Evolutionary conservation across 1,139 yeast species (phyloP).

Genomic region (Diutina mesorugosa): DNA sequence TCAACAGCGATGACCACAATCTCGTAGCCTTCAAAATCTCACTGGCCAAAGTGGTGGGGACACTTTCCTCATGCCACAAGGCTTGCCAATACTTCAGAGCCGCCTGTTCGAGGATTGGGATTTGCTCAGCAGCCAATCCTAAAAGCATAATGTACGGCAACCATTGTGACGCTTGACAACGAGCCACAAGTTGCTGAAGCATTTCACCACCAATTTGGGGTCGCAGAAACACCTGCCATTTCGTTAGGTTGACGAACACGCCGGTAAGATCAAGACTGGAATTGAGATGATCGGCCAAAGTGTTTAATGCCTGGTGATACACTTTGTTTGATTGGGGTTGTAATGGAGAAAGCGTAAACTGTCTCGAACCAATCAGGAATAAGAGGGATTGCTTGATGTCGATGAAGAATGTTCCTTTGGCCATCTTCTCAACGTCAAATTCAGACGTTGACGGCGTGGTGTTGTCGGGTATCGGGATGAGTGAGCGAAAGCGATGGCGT

Average conservation of each 20-base stretch:
- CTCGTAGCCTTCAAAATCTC: conserved; percentile 6
- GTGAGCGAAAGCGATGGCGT: neutral
- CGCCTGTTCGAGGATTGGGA: neutral
- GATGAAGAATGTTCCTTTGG: neutral
- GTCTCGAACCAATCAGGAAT: neutral
- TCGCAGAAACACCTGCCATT: neutral
- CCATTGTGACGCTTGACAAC: neutral
- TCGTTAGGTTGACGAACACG: neutral
- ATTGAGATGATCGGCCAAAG: neutral
- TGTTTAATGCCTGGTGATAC: neutral
- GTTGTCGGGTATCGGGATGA: neutral
- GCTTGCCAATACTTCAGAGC: neutral
- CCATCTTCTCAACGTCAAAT: neutral
- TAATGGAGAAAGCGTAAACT: neutral
- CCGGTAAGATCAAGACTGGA: neutral
- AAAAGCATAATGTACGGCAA: neutral
- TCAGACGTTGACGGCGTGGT: neutral
- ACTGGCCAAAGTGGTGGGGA: neutral
- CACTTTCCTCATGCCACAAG: neutral
- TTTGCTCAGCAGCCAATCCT: neutral
- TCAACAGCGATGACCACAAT: conserved; percentile 12
- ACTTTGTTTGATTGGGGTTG: neutral
- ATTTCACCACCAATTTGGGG: neutral
- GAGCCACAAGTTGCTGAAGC: neutral
- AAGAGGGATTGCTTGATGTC: neutral